Conservation (phyloP, 208 protist species). For the Leishmania tropica region DNA sequence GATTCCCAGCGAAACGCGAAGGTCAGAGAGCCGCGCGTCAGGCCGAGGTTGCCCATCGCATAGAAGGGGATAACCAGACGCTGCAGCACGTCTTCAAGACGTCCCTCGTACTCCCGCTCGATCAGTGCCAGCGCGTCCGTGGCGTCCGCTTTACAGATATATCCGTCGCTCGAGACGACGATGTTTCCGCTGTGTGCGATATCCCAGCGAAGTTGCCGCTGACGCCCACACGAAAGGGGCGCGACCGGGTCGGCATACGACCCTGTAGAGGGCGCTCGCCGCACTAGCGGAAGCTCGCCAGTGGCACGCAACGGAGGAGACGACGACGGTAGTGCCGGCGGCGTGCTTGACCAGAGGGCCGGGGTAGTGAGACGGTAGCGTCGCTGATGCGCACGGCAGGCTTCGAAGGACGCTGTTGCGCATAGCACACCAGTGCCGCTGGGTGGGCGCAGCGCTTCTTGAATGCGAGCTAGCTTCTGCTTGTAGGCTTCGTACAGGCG, state of each 20-base stretch:
- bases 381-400: conserved; percentile 17
- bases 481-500: conserved; percentile 21
- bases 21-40: conserved; percentile 35
- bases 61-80: conserved; percentile 58
- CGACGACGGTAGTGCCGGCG: neutral
- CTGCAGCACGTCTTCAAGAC: conserved; percentile 7
- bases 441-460: conserved; percentile 18
- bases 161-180: conserved; percentile 50
- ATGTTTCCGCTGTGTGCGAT: conserved; percentile 63
- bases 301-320: neutral
- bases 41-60: conserved; percentile 45
- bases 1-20: conserved; percentile 37
- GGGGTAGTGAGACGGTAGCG: conserved; percentile 20
- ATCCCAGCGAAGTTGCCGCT: conserved; percentile 48
- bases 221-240: neutral
- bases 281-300: conserved; percentile 2
- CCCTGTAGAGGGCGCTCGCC: conserved; percentile 11
- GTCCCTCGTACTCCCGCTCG: conserved; percentile 26
- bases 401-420: conserved; percentile 5
- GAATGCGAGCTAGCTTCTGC: conserved; percentile 28
- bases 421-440: neutral
- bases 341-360: neutral
- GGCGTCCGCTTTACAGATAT: conserved; percentile 47
- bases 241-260: neutral
- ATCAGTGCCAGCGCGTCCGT: conserved; percentile 42